A percentile compares a stretch with the other conserved stretches of the same genome.
phyloP scores from a whole-genome alignment of 169 alveolate species.

The Cryptosporidium ryanae region DNA sequence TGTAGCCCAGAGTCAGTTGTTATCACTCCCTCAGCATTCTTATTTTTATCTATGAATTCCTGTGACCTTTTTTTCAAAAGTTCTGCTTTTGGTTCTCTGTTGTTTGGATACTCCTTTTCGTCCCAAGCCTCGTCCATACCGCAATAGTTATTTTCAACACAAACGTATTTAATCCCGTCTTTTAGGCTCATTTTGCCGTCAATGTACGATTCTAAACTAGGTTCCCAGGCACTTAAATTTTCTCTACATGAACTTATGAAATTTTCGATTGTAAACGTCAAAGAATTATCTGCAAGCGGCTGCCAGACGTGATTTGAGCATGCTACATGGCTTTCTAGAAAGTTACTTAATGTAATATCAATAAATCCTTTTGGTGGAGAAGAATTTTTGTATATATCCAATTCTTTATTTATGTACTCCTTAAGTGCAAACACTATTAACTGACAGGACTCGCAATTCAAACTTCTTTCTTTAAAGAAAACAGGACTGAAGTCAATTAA shows the following conservation, averaged over 20 bases:
- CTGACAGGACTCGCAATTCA: slow-evolving; percentile 67
- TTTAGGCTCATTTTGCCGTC: slow-evolving; percentile 3
- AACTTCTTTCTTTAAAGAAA: slow-evolving; percentile 2
- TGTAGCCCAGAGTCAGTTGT: slow-evolving; percentile 54
- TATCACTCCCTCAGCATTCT: slow-evolving; percentile 20
- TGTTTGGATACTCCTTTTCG: slow-evolving; percentile 45
- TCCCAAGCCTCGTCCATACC: slow-evolving; percentile 33
- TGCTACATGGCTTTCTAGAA: slow-evolving; percentile 68
- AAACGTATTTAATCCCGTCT: slow-evolving; percentile 26
- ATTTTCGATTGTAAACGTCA: slow-evolving; percentile 44
- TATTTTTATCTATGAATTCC: slow-evolving; percentile 33
- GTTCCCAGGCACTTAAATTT: slow-evolving; percentile 26
- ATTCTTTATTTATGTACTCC: slow-evolving; percentile 6
- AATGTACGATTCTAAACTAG: slow-evolving; percentile 11
- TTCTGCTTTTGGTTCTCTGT: slow-evolving; percentile 44
- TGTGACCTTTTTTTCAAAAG: slow-evolving; percentile 44
- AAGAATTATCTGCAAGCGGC: slow-evolving; percentile 62
- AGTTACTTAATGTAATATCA: slow-evolving; percentile 43
- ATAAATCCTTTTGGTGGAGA: slow-evolving; percentile 64
- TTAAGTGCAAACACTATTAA: slow-evolving; percentile 42
- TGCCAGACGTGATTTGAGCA: slow-evolving; percentile 71
- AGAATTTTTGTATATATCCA: slow-evolving; percentile 34
- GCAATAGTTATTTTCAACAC: slow-evolving; percentile 13
- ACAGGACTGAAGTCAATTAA: slow-evolving; percentile 1
- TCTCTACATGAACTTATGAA: slow-evolving; percentile 45